Base-by-base conservation (phyloP, 805 yeast genomes). In the Tetrapisispora arboricola region DNA sequence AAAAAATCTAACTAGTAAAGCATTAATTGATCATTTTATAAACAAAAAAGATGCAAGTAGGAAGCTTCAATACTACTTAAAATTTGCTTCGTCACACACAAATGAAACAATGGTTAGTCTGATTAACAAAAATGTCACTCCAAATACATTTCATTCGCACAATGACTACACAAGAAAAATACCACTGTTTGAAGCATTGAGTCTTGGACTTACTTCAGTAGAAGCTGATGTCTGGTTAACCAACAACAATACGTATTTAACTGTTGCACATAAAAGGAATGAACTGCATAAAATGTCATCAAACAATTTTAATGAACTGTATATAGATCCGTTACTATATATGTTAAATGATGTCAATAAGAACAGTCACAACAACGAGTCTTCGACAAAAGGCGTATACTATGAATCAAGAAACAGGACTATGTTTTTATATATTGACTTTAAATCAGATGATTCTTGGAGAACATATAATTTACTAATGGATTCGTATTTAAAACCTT, bases 161-260 rank as follows among this genome's bases (percentile, higher is more conserved):
- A 80, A 80, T 50, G 85, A 80, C 53, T 80, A 80, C 56, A 75
- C 81, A 80, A 61, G 84, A 50, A 43, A 51, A 3, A 51, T 62
- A 4, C 84, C 85, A 1, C 61, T 80, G 4, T 66, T 72, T 38
- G 80, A 78, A 46, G 84, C 84, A 0, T 55, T 69, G 12, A 48
- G 54, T 6, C 46, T 52, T 15, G 87, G 85, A 2, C 66, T 72
- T 26, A 65, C 66, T 34, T 73, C 81, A 36, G 66, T 78, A 1
- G 86, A 80, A 58, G 78, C 80, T 16, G 87, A 80, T 50, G 68
- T 77, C 17, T 78, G 81, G 82, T 58, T 60, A 32, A 49, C 55
- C 7, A 42, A 42, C 6, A 26, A 58, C 12, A 62, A 63, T 33
- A 50, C 61, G 30, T 66, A 67, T 32, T 58, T 79, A 15, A 78